A percentile compares a stretch with the other conserved stretches of the same genome.
Evolutionary conservation across 257 asterid species (phyloP).

Genomic region (Mentha longifolia): DNA sequence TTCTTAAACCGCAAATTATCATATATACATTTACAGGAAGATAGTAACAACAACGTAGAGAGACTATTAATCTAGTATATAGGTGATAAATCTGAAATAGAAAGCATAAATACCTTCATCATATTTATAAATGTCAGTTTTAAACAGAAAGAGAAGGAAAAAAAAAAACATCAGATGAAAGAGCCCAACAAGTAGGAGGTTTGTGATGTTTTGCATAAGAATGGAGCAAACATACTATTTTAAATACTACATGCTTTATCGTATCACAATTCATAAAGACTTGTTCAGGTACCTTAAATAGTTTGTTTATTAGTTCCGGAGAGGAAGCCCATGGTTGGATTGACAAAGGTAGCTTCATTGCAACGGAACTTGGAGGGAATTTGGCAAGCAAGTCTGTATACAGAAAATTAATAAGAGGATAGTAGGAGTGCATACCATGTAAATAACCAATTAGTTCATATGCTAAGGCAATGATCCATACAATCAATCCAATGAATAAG

Average conservation of each 20-base stretch:
- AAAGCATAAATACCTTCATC: constrained; percentile 8
- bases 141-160: constrained; percentile 12
- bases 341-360: constrained; percentile 76
- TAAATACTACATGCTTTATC: constrained; percentile 10
- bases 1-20: too few relatives aligned
- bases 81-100: constrained; percentile 10
- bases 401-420: constrained; percentile 27
- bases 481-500: constrained; percentile 29
- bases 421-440: constrained; percentile 24
- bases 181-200: not conserved
- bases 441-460: constrained; percentile 5
- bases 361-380: constrained; percentile 88
- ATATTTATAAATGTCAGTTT: constrained; percentile 10
- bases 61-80: constrained; percentile 23
- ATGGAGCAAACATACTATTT: not conserved
- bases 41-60: constrained; percentile 4
- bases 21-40: not conserved
- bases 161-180: not conserved
- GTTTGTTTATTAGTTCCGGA: constrained; percentile 80
- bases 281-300: constrained; percentile 74
- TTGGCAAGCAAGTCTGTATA: constrained; percentile 79
- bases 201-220: not conserved
- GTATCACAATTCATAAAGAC: constrained; percentile 17
- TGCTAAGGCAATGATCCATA: constrained; percentile 23
- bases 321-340: constrained; percentile 90